These are phyloP conservation scores for Blyttiomyces sp. DNA, from an alignment of 371 early-diverging fungal genomes.

Conservation along the genomic window DNA sequence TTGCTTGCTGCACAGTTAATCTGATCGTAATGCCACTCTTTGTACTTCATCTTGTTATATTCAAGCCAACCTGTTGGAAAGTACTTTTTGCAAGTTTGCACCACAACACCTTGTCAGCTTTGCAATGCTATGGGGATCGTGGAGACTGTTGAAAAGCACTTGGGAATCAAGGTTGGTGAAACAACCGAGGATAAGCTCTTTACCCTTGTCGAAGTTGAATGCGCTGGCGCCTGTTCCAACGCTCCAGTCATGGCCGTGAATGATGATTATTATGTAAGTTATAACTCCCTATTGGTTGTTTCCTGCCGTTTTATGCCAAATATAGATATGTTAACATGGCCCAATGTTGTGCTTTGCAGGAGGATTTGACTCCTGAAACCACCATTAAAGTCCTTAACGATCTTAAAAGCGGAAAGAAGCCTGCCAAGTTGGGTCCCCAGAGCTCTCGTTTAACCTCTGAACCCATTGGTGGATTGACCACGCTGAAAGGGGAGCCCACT, in stretches of 20 bases:
- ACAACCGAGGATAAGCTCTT: conserved; percentile 93
- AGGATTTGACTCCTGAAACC: conserved; percentile 93
- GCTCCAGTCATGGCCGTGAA: conserved; percentile 97
- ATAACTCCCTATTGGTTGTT: not conserved
- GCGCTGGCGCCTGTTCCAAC: conserved; percentile 98
- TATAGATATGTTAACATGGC: not conserved
- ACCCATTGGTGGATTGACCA: conserved; percentile 78
- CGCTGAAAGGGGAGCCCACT: conserved; percentile 79
- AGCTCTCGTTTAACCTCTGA: conserved; percentile 86
- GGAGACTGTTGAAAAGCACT: conserved; percentile 77
- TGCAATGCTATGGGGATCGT: conserved; percentile 90
- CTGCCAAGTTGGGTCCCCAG: conserved; percentile 82
- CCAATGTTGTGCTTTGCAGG: conserved; percentile 47
- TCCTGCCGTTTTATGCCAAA: not conserved
- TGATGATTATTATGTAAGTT: conserved; percentile 92
- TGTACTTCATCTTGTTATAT: not conserved
- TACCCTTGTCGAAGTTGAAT: conserved; percentile 97
- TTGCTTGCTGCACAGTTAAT: not conserved
- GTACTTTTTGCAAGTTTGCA: conserved; percentile 96
- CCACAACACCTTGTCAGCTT: conserved; percentile 95
- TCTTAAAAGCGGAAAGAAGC: conserved; percentile 71
- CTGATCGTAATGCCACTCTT: too few species aligned
- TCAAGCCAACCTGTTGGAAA: conserved; percentile 92
- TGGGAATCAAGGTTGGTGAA: conserved; percentile 90
- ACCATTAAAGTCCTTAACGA: conserved; percentile 84